A percentile compares a stretch with the other conserved stretches of the same genome.
phyloP scores from a whole-genome alignment of 2,329 filamentous ascomycete genomes.

The Xylaria sp. region DNA sequence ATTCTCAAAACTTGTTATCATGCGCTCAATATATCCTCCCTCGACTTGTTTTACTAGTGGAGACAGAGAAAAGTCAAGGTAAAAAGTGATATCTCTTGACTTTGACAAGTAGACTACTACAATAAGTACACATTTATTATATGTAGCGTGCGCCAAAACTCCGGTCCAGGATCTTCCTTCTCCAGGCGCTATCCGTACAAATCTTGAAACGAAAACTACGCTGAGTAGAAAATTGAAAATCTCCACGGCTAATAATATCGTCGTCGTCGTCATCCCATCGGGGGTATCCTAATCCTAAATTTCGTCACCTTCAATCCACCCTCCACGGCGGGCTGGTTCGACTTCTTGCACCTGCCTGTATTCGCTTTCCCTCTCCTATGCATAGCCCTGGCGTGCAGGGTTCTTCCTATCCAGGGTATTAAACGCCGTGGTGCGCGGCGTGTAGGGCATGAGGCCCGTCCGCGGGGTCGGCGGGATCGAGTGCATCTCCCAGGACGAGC shows the following conservation, averaged over 20 bases:
- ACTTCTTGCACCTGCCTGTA: not conserved
- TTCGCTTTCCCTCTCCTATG: not conserved
- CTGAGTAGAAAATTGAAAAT: not conserved
- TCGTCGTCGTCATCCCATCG: slow-evolving; percentile 23
- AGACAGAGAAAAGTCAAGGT: not conserved
- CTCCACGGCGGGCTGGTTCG: not conserved
- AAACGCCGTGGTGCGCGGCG: slow-evolving; percentile 75
- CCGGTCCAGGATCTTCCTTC: slow-evolving; percentile 14
- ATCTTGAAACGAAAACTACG: slow-evolving; percentile 5
- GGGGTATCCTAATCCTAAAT: slow-evolving; percentile 29
- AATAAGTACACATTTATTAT: slow-evolving; percentile 28
- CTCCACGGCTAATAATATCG: not conserved
- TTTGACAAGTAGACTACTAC: slow-evolving; percentile 11
- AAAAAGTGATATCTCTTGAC: slow-evolving; percentile 7
- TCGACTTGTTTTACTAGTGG: not conserved
- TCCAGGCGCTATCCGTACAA: slow-evolving; percentile 17
- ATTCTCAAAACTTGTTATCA: not conserved
- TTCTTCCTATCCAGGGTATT: slow-evolving; percentile 69
- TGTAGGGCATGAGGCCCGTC: slow-evolving; percentile 61
- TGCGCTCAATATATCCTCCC: not conserved
- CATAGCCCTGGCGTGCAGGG: slow-evolving; percentile 57
- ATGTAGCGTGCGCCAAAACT: slow-evolving; percentile 32
- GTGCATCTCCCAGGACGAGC: slow-evolving; percentile 69
- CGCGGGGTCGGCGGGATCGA: slow-evolving; percentile 56
- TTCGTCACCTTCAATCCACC: slow-evolving; percentile 14